Evolutionary conservation across 2,329 filamentous ascomycete species (phyloP).

Genomic region (Camillea tinctor): DNA sequence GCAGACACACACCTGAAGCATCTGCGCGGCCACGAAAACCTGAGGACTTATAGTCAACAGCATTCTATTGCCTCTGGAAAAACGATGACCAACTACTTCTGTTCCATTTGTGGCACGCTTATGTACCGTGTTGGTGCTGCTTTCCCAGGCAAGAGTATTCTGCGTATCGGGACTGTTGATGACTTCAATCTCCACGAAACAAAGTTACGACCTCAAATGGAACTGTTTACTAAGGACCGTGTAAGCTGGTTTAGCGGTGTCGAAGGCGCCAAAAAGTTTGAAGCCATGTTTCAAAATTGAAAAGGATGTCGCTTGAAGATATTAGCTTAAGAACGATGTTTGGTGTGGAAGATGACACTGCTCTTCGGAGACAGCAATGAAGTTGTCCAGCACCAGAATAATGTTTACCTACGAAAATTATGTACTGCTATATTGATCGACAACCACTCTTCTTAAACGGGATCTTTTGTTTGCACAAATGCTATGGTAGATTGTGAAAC

Average conservation of each 20-base stretch:
- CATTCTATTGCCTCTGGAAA: conserved; percentile 47
- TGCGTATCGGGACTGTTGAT: conserved; percentile 61
- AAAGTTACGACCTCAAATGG: conserved; percentile 51
- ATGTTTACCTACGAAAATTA: too few relatives aligned
- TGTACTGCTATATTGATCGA: too few relatives aligned
- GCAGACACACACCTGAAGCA: conserved; percentile 44
- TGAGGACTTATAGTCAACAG: conserved; percentile 45
- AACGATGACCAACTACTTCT: conserved; percentile 63
- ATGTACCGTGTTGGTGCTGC: conserved; percentile 53
- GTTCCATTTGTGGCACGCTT: conserved; percentile 56
- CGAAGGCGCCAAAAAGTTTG: conserved; percentile 34
- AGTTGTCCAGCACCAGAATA: too few relatives aligned
- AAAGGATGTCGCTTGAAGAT: too few relatives aligned
- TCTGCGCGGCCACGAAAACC: conserved; percentile 49
- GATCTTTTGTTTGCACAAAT: too few relatives aligned
- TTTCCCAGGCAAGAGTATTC: conserved; percentile 46
- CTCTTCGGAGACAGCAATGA: too few relatives aligned
- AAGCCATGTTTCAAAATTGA: conserved; percentile 20
- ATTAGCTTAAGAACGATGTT: too few relatives aligned
- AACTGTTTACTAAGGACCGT: conserved; percentile 52
- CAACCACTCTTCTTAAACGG: too few relatives aligned
- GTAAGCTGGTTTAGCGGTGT: conserved; percentile 46
- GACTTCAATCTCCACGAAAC: conserved; percentile 59
- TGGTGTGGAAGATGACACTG: too few relatives aligned
- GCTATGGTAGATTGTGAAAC: too few relatives aligned